Evolutionary conservation across 306 rosid species (phyloP), one percentile per base, ranked within the genome.

Genomic region (Medicago lupulina): DNA sequence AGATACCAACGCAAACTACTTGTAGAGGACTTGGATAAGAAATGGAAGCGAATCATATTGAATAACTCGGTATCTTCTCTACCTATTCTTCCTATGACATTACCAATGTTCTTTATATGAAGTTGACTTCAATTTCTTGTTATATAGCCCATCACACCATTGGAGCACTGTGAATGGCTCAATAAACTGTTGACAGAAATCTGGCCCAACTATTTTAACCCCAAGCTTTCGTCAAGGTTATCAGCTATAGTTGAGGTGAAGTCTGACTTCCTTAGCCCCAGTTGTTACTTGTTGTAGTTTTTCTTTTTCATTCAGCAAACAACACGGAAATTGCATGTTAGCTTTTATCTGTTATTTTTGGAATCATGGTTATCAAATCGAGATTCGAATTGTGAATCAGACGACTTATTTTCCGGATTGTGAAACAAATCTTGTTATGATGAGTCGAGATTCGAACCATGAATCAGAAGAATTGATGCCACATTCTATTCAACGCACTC

Each of bases 161-260:
- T 96, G 86, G 99, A 96, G 88, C 99, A 87, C 51, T 92, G 97
- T 70, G 97, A 96, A 79, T 96, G 99, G 99, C 74, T 96, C 75
- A 96, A 96, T 82, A 89, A 81, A 78, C 80, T 96, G 80, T 70
- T 96, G 85, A 84, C 78, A 28, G 97, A 96, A 87, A 43, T 90
- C 74, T 96, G 99, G 99, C 82, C 93, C 25, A 84, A 80, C 81
- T 83, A 73, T 67, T 79, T 90, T 58, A 80, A 74, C 75, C 89
- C 91, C 47, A 96, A 90, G 86, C 84, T 96, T 39, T 92, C 99
- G 6, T 60, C 4, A 58, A 96, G 86, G 74, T 86, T 96, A 82
- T 80, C 93, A 17, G 80, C 88, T 54, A 77, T 88, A 68, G 92
- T 96, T 62, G 92, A 92, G 99, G 99, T 92, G 83, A 87, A 75